Evolutionary conservation across 805 yeast genomes (phyloP), one percentile per base, ranked within the genome.

Genomic region (Lipomyces chichibuensis): DNA sequence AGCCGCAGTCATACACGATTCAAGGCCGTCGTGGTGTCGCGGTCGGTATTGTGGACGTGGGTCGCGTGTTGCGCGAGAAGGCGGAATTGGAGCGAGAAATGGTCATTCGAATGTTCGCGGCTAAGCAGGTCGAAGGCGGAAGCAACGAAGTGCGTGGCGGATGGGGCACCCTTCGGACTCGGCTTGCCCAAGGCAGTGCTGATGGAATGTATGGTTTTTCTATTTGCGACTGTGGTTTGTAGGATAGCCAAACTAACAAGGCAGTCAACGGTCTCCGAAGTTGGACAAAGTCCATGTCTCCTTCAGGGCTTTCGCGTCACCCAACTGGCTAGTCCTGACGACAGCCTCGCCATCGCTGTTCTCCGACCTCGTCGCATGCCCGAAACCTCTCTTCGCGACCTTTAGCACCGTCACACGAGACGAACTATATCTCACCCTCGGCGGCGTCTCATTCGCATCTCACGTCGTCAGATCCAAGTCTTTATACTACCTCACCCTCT

Each of bases 101-200:
- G 75, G 82, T 85, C 4, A 84, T 92, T 72, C 86, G 88, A 73
- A 78, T 92, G 73, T 92, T 84, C 74, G 89, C 94, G 0, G 20
- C 66, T 13, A 53, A 43, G 32, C 60, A 54, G 33, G 65, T 29
- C n/a, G 54, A 46, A 51, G 58, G 46, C 37, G 9, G 63, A 8
- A 49, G 51, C n/a, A 67, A 74, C 67, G 80, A 79, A 74, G 65
- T 75, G 65, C 88, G 87, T 75, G 84, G 85, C 67, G 97, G 97
- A 60, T 92, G 97, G 97, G 97, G 97, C 79, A 93, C 89, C 69
- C 79, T 90, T 60, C 84, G 89, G 27, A 92, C 91, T 73, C 81
- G 96, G 73, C 89, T 92, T 67, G 88, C 92, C 70, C 76, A 85
- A 17, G 95, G 96, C 32, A 85, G 93, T 0, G 85, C 83, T 65